Evolutionary conservation across 441 rosid species (phyloP).

Genomic region (Aquilaria agallochum): DNA sequence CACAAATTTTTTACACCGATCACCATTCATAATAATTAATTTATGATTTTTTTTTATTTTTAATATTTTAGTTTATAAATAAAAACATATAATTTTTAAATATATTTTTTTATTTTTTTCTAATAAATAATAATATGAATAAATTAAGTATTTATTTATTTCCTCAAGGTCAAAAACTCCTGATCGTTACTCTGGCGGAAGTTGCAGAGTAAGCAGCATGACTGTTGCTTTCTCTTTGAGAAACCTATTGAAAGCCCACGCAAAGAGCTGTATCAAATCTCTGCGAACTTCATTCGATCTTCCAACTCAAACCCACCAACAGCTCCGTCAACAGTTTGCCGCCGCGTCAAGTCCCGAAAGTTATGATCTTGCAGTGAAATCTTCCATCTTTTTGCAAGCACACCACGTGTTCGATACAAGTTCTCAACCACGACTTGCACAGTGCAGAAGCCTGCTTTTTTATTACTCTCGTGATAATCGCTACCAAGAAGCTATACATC

Average conservation of each 20-base stretch:
- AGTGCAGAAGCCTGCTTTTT: conserved; percentile 40
- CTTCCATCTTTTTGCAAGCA: conserved; percentile 13
- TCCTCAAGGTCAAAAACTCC: too few relatives aligned
- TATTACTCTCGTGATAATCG: conserved; percentile 42
- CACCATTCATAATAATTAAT: too few relatives aligned
- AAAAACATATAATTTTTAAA: too few relatives aligned
- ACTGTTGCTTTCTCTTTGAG: conserved; percentile 9
- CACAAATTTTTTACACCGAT: too few relatives aligned
- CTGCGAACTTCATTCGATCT: conserved; percentile 4
- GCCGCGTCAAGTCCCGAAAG: conserved; percentile 2
- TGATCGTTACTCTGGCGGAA: too few relatives aligned
- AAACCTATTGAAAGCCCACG: conserved; percentile 17
- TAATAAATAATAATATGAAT: too few relatives aligned
- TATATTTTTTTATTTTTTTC: too few relatives aligned
- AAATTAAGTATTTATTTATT: too few relatives aligned
- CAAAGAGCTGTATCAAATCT: conserved; percentile 11
- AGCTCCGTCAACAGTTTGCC: conserved; percentile 1
- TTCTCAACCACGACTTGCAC: conserved; percentile 25
- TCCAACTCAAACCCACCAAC: background rate
- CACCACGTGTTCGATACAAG: conserved; percentile 49
- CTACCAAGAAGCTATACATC: conserved; percentile 42
- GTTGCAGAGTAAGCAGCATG: conserved; percentile 9
- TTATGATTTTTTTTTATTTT: too few relatives aligned
- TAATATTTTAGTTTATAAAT: too few relatives aligned
- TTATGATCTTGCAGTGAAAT: background rate